phyloP scores from a whole-genome alignment of 1,139 yeast species.

The Pneumocystis oryctolagi region DNA sequence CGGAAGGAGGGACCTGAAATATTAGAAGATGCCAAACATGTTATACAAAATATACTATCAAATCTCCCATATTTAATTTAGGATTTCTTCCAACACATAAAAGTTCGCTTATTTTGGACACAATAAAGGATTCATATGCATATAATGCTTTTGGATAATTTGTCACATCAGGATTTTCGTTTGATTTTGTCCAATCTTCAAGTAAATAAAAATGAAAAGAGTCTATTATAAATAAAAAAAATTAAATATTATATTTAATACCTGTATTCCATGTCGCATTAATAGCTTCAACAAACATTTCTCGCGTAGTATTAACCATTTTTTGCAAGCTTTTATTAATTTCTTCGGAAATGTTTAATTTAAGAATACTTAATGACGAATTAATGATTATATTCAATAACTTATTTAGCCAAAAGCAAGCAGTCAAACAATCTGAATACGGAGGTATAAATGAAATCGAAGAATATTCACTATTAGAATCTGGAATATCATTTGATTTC shows the following conservation, averaged over 20 bases:
- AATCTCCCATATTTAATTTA: not conserved
- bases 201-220: constrained; percentile 30
- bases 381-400: constrained; percentile 29
- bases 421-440: constrained; percentile 42
- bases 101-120: constrained; percentile 10
- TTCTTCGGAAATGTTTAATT: constrained; percentile 23
- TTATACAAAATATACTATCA: constrained; percentile 7
- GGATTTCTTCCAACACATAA: not conserved
- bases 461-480: not conserved
- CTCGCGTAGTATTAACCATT: constrained; percentile 27
- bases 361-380: constrained; percentile 32
- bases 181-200: constrained; percentile 29
- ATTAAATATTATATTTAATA: not conserved
- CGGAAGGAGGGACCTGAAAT: constrained; percentile 31
- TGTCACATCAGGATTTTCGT: constrained; percentile 19
- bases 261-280: constrained; percentile 33
- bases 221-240: constrained; percentile 24
- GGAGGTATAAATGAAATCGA: constrained; percentile 40
- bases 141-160: constrained; percentile 19
- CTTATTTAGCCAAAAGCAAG: constrained; percentile 34
- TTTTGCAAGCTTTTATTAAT: constrained; percentile 28
- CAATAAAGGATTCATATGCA: constrained; percentile 2
- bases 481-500: constrained; percentile 1
- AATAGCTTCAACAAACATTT: constrained; percentile 33
- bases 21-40: constrained; percentile 14